phyloP scores from a whole-genome alignment of 2,329 filamentous ascomycete genomes.

The Sporothrix dimorphospora region DNA sequence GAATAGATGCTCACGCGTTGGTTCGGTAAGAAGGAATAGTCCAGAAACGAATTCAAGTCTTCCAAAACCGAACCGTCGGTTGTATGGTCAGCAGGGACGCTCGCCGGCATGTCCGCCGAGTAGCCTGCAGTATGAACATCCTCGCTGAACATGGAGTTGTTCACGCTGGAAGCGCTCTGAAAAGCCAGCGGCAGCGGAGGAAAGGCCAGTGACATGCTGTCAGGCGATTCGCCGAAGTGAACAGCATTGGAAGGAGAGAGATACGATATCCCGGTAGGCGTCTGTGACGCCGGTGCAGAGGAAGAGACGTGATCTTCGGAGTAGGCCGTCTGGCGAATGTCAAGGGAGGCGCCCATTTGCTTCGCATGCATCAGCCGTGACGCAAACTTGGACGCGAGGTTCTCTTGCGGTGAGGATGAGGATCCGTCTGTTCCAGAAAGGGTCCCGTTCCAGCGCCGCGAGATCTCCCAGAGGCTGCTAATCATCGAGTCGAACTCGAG shows the following conservation, averaged over 20 bases:
- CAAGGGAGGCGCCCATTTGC: constrained; percentile 38
- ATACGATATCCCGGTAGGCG: too few species aligned
- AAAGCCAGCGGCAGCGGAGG: constrained; percentile 18
- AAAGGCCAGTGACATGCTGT: constrained; percentile 18
- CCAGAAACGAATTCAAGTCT: constrained; percentile 40
- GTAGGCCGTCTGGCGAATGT: constrained; percentile 43
- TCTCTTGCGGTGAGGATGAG: too few species aligned
- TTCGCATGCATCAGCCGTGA: constrained; percentile 37
- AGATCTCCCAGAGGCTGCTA: constrained; percentile 43
- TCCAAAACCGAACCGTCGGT: too few species aligned
- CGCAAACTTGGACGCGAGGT: constrained; percentile 44
- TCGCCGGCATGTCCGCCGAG: too few species aligned
- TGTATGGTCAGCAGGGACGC: too few species aligned
- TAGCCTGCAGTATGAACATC: too few species aligned
- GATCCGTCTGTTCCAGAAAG: too few species aligned
- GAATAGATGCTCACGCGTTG: constrained; percentile 29
- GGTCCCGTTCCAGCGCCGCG: constrained; percentile 46
- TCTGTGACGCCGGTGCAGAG: too few species aligned
- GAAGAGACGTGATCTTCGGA: too few species aligned
- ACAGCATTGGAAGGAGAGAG: too few species aligned
- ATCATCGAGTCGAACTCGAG: constrained; percentile 44
- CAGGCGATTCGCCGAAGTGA: constrained; percentile 15
- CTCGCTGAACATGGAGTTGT: too few species aligned
- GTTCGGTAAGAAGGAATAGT: not conserved
- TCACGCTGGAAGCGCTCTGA: too few species aligned